phyloP scores from a whole-genome alignment of 1,284 basidiomycete species.

The Ceratobasidium sp. region DNA sequence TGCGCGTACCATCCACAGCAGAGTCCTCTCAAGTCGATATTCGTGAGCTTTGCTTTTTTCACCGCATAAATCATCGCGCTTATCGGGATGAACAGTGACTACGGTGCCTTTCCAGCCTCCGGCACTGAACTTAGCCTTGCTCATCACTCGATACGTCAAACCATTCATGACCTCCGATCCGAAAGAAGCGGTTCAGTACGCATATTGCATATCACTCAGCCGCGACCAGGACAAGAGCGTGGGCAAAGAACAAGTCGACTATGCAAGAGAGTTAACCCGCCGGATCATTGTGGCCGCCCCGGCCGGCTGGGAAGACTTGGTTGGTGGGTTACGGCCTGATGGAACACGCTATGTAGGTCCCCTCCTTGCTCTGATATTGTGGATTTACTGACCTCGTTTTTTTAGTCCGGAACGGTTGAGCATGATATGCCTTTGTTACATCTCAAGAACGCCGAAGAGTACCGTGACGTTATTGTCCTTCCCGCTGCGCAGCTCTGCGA shows the following conservation, averaged over 20 bases:
- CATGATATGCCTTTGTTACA: constrained; percentile 81
- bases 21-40: constrained; percentile 84
- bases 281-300: constrained; percentile 90
- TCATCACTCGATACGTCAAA: constrained; percentile 93
- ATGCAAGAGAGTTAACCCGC: constrained; percentile 86
- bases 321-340: constrained; percentile 90
- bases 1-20: constrained; percentile 81
- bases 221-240: constrained; percentile 76
- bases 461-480: constrained; percentile 88
- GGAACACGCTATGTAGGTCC: constrained; percentile 84
- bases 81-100: constrained; percentile 61
- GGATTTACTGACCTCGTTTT: constrained; percentile 31
- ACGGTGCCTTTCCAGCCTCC: constrained; percentile 70
- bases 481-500: constrained; percentile 78
- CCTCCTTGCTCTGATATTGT: neutral
- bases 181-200: constrained; percentile 93
- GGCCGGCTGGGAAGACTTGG: constrained; percentile 86
- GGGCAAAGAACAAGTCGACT: constrained; percentile 85
- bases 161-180: constrained; percentile 93
- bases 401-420: constrained; percentile 86
- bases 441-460: constrained; percentile 75
- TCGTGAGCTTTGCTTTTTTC: constrained; percentile 63
- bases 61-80: constrained; percentile 3
- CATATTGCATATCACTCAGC: constrained; percentile 87
- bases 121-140: constrained; percentile 82